Percentiles rank a stretch among this genome's conserved stretches.
Evolutionary conservation across 2,329 filamentous ascomycete genomes (phyloP).

Genomic region (Ophiocordyceps camponoti-leonardi): DNA sequence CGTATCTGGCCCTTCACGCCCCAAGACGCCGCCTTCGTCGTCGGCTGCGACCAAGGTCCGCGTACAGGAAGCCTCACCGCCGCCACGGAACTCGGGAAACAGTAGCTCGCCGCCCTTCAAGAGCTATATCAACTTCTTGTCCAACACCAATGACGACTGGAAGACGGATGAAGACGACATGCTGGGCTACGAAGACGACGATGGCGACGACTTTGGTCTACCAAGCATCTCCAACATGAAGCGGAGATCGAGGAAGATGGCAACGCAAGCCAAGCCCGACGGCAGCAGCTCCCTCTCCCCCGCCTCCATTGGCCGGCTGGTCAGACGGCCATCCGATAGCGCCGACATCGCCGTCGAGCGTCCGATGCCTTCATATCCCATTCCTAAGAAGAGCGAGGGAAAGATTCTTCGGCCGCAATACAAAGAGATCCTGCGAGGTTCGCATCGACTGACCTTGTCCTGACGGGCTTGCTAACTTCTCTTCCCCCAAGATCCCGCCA

Average conservation of each 20-base stretch:
- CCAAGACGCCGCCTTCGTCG: slow-evolving; percentile 63
- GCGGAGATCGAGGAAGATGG: slow-evolving; percentile 43
- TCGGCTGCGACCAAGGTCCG: slow-evolving; percentile 32
- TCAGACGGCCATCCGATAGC: slow-evolving; percentile 61
- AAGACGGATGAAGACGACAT: slow-evolving; percentile 60
- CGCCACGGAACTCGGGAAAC: slow-evolving; percentile 32
- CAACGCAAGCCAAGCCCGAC: slow-evolving; percentile 20
- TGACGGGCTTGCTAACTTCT: neutral
- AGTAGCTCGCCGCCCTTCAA: slow-evolving; percentile 48
- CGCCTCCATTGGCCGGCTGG: slow-evolving; percentile 18
- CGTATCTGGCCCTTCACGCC: slow-evolving; percentile 39
- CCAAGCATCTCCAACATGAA: slow-evolving; percentile 88
- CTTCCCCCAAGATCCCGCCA: slow-evolving; percentile 52
- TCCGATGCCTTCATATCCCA: slow-evolving; percentile 66
- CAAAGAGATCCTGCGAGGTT: slow-evolving; percentile 77
- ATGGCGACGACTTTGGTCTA: slow-evolving; percentile 89
- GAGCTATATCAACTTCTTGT: slow-evolving; percentile 66
- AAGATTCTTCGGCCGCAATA: slow-evolving; percentile 96
- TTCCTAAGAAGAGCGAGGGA: slow-evolving; percentile 75
- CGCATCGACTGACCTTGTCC: slow-evolving; percentile 1
- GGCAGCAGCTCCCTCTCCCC: slow-evolving; percentile 17
- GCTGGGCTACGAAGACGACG: slow-evolving; percentile 65
- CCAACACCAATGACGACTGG: slow-evolving; percentile 72
- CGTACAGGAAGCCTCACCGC: slow-evolving; percentile 36
- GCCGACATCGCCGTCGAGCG: slow-evolving; percentile 89